These are phyloP conservation scores for Nicotiana attenuata DNA, from an alignment of 257 asterid species.

Conservation along the genomic window DNA sequence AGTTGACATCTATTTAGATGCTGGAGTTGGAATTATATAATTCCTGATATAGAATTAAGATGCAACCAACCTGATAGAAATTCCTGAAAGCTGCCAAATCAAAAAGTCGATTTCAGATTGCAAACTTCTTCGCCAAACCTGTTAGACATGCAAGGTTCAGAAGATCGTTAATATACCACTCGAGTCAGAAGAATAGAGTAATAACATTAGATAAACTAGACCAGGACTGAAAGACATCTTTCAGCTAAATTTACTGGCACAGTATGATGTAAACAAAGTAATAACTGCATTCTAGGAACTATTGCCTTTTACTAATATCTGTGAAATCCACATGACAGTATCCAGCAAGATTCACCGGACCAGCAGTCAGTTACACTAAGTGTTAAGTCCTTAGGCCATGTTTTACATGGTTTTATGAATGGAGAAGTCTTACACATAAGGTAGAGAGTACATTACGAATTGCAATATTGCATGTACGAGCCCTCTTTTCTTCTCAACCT, in stretches of 20 bases:
- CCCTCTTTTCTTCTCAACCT: neutral
- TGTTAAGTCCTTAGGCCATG: constrained; percentile 64
- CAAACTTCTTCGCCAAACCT: too few relatives aligned
- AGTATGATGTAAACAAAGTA: neutral
- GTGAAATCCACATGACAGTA: constrained; percentile 32
- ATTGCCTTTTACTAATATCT: constrained; percentile 17
- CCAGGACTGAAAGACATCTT: neutral
- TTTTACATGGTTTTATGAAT: constrained; percentile 55
- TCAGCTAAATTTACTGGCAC: neutral
- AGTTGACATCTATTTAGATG: too few relatives aligned
- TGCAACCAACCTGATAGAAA: too few relatives aligned
- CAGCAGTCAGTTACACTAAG: constrained; percentile 29
- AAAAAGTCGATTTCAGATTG: too few relatives aligned
- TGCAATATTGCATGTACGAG: neutral
- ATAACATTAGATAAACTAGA: neutral
- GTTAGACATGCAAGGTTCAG: neutral
- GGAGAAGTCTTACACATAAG: constrained; percentile 14
- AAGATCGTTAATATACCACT: neutral
- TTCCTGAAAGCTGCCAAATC: too few relatives aligned
- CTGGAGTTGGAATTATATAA: too few relatives aligned
- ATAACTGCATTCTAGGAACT: neutral
- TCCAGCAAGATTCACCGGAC: constrained; percentile 25
- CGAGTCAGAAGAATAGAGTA: neutral
- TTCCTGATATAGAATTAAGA: too few relatives aligned
- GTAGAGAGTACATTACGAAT: neutral